These are phyloP conservation scores for Adansonia madagascariensis DNA, from an alignment of 441 rosid species.

Conservation along the genomic window DNA sequence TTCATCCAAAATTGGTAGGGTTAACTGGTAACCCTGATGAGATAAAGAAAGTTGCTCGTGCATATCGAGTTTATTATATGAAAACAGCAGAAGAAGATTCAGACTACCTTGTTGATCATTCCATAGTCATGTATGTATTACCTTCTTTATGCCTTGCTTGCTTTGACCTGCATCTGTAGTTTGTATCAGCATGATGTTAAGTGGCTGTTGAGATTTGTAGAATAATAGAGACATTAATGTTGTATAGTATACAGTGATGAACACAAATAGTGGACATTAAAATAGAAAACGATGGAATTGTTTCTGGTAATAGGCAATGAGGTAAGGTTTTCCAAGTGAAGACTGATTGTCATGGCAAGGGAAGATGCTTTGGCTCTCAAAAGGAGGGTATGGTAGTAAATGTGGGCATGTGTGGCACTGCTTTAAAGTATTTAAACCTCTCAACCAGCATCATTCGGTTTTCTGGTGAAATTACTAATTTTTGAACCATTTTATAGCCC, in stretches of 20 bases:
- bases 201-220: neutral
- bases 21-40: conserved; percentile 83
- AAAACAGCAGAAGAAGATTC: conserved; percentile 93
- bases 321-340: neutral
- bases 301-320: neutral
- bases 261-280: neutral
- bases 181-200: neutral
- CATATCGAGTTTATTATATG: conserved; percentile 93
- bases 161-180: neutral
- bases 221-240: neutral
- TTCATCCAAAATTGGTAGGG: conserved; percentile 84
- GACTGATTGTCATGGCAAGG: neutral
- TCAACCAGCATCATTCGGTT: neutral
- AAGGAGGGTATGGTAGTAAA: neutral
- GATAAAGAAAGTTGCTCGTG: conserved; percentile 79
- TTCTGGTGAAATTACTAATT: neutral
- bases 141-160: conserved; percentile 11
- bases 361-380: neutral
- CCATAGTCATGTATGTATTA: conserved; percentile 80
- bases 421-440: neutral
- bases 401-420: neutral
- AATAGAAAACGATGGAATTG: neutral
- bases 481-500: neutral
- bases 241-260: neutral
- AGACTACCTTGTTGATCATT: conserved; percentile 97